These are phyloP conservation scores for Novymonas esmeraldas DNA, from an alignment of 208 protist species.

Conservation along the genomic window DNA sequence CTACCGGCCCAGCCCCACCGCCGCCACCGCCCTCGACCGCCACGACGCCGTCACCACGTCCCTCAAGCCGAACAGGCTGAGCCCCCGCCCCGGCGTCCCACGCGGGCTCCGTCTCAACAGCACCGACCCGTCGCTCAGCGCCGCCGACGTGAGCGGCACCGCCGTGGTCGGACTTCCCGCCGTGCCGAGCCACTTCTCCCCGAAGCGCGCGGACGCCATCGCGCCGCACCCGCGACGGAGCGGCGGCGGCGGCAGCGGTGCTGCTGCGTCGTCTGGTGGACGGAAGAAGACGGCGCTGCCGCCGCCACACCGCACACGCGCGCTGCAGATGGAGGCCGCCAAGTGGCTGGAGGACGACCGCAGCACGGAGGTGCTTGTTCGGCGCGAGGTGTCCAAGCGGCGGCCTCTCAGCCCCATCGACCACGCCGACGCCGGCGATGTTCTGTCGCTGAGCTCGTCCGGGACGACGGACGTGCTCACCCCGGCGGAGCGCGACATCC, in stretches of 20 bases:
- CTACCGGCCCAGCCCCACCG: neutral
- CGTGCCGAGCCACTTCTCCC: neutral
- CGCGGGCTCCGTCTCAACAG: neutral
- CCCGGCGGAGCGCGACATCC: neutral
- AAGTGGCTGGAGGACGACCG: conserved; percentile 17
- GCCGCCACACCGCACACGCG: neutral
- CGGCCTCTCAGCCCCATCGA: neutral
- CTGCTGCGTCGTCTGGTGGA: neutral
- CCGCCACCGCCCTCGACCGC: neutral
- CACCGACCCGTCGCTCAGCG: neutral
- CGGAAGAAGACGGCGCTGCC: conserved; percentile 6
- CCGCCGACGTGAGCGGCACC: conserved; percentile 2
- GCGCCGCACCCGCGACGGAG: neutral
- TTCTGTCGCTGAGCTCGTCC: conserved; percentile 6
- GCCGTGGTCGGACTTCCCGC: neutral
- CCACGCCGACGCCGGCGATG: neutral
- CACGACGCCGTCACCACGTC: conserved; percentile 3
- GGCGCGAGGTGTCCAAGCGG: conserved; percentile 17
- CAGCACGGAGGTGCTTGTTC: conserved; percentile 15
- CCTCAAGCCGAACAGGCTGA: neutral
- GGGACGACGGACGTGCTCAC: neutral
- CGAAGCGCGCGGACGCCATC: neutral
- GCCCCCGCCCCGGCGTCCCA: neutral
- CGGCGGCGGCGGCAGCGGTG: neutral
- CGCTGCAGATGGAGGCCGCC: conserved; percentile 7